Base-by-base conservation (phyloP, 371 early-diverging fungal genomes). In the Nosema muscidifuracis region DNA sequence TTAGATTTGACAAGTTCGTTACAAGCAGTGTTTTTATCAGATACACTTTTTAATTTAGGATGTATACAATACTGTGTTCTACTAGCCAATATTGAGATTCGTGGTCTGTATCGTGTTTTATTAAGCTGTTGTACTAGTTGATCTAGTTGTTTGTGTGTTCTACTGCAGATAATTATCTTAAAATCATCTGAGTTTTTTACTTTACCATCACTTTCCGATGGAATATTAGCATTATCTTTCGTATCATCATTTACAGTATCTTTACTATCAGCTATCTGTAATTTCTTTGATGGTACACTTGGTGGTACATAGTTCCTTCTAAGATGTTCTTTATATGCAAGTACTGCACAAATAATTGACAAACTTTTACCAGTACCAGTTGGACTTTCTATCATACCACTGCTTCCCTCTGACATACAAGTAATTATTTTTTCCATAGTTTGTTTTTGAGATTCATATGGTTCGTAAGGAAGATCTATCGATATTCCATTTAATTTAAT, bases 71-170 rank as follows among this genome's bases (percentile, higher is more conserved):
- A 66, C 92, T 86, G n/a, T 90, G 90, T 7, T 89, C 94, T 15
- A 92, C 84, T 3, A 90, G 87, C 12, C 89, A 86, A n/a, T 85
- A 84, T 56, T 3, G 72, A 74, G 28, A 84, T 77, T 53, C 81
- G 84, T 1, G 86, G 84, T 0, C 82, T 83, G 73, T 89, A 90
- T 3, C 69, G 72, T 1, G 95, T 92, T 74, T 88, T 91, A 75
- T 87, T 85, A 0, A 94, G 73, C 79, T 95, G 93, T 51, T 85
- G 81, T 0, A 94, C 84, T 72, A 94, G 89, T 73, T 96, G 97
- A 13, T 87, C 84, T 9, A 95, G 80, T 80, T 96, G 97, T 2
- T 92, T 92, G 80, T 94, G 95, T 16, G 94, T 91, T 57, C 91
- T 85, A 12, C 91, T 91, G 24, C 88, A 87, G 75, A 89, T 91